Evolutionary conservation across 306 rosid species (phyloP), one percentile per base, ranked within the genome.

Genomic region (Cyamopsis tetragonoloba): DNA sequence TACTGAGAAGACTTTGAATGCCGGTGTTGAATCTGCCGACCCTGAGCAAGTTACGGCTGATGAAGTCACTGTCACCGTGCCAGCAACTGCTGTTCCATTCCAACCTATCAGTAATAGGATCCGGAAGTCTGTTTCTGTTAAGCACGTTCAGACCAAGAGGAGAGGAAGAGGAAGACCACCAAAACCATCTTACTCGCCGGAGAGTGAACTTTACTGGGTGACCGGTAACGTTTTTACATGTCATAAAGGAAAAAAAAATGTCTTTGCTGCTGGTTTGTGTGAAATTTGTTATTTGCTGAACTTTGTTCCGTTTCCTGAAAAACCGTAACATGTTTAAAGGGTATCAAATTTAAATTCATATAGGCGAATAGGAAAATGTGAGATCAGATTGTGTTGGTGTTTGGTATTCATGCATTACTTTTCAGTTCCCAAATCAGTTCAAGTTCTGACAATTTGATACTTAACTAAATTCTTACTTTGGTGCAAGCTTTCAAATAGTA

Each of bases 161-260:
- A 74, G 77, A 41, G 82, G 77, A 47, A 74, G 77, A 41, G 82
- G 77, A 47, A 79, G 71, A 74, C 32, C 47, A 56, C n/a, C 62
- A 17, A 70, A 10, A 68, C 24, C n/a, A 28, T 46, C 72, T 62
- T 4, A 1, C 46, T 23, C 75, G 19, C n/a, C 0, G 0, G 57
- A 47, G 4, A 54, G 12, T 26, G 24, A 24, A 34, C 55, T 63
- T 68, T 14, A 73, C 57, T 64, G 53, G 67, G 63, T 68, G 26
- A 0, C 71, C 14, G 85, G 85, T 81, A 81, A 77, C 19, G 19
- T 26, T 18, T 68, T 73, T 31, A 68, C 71, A 43, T 14, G 6
- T 13, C 20, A 51, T 8, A 12, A 14, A 59, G 2, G 7, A 51
- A 72, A 61, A 58, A 62, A 64, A 24, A 38, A 38, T 39, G 48